Evolutionary conservation across 1,284 basidiomycete genomes (phyloP).

Genomic region (Amylostereum chailletii): DNA sequence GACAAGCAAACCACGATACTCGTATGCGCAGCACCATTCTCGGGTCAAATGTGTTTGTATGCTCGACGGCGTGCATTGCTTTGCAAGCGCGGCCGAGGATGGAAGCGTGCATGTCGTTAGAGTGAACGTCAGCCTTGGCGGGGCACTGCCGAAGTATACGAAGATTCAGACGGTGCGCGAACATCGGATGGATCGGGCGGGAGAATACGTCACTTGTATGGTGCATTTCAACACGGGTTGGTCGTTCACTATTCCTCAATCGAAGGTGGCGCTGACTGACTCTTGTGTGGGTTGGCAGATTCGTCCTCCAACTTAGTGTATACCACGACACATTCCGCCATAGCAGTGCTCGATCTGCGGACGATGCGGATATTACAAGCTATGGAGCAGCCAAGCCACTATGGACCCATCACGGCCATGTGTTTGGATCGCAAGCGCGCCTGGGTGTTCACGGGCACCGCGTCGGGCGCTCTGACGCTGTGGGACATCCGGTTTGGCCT

Average conservation of each 20-base stretch:
- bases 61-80: conserved; percentile 79
- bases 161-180: conserved; percentile 74
- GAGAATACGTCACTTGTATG: conserved; percentile 76
- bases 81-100: conserved; percentile 82
- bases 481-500: conserved; percentile 96
- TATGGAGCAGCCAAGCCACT: conserved; percentile 79
- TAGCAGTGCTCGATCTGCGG: conserved; percentile 79
- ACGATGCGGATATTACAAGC: conserved; percentile 73
- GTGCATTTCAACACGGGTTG: conserved; percentile 67
- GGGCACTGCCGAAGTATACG: conserved; percentile 68
- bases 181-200: conserved; percentile 56
- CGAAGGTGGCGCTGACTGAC: background rate
- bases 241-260: conserved; percentile 7
- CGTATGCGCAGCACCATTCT: conserved; percentile 72
- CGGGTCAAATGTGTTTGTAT: conserved; percentile 77
- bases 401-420: conserved; percentile 79
- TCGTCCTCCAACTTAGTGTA: conserved; percentile 71
- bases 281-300: conserved; percentile 48
- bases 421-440: conserved; percentile 76
- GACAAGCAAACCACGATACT: conserved; percentile 69
- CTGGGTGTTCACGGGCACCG: conserved; percentile 87
- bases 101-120: conserved; percentile 80
- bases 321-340: conserved; percentile 73
- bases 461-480: conserved; percentile 73
- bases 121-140: conserved; percentile 60